Conservation (phyloP, 768 basidiomycete species). For the Serendipita vermifera region DNA sequence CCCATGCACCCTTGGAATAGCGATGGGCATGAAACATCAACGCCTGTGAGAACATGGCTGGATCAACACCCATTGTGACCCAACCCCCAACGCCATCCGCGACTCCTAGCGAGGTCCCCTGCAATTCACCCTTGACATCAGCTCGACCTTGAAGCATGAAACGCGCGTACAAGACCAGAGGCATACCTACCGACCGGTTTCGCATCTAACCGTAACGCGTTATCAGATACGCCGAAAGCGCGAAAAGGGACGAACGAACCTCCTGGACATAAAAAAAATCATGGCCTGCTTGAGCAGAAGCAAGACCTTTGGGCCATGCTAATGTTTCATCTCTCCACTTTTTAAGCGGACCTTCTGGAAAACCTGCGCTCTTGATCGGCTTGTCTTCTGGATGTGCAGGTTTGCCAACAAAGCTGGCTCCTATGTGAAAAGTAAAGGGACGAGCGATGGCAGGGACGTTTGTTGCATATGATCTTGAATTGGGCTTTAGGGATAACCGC, state of each 20-base stretch:
- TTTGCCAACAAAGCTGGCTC: slow-evolving; percentile 68
- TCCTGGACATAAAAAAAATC: slow-evolving; percentile 58
- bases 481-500: background rate
- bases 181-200: slow-evolving; percentile 54
- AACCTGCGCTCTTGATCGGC: slow-evolving; percentile 20
- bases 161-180: background rate
- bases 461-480: slow-evolving; percentile 1
- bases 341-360: slow-evolving; percentile 47
- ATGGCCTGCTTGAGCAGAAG: slow-evolving; percentile 37
- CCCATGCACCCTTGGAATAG: slow-evolving; percentile 60
- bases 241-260: slow-evolving; percentile 30
- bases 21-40: slow-evolving; percentile 78
- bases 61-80: slow-evolving; percentile 72
- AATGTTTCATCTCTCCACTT: slow-evolving; percentile 59
- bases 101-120: slow-evolving; percentile 72
- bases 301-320: slow-evolving; percentile 29
- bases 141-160: too few species aligned
- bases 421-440: slow-evolving; percentile 63
- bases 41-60: slow-evolving; percentile 79
- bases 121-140: background rate
- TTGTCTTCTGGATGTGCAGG: slow-evolving; percentile 29
- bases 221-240: background rate
- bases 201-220: slow-evolving; percentile 42
- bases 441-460: slow-evolving; percentile 26
- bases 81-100: slow-evolving; percentile 94